A percentile compares a stretch with the other conserved stretches of the same genome.
These are phyloP conservation scores for Syncephalis plumigaleata DNA, from an alignment of 371 early-diverging fungal species.

Conservation along the genomic window DNA sequence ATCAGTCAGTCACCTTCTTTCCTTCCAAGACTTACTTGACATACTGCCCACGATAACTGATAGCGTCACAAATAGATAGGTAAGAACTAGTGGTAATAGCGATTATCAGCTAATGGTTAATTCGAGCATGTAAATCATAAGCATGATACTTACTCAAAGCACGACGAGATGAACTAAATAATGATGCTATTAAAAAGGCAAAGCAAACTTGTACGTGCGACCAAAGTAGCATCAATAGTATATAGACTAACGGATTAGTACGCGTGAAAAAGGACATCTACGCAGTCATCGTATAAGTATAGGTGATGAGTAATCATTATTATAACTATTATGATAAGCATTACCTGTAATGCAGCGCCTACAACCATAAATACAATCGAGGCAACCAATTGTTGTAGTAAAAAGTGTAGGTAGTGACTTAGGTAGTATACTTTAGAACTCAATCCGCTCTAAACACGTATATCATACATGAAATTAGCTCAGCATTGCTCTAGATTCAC, in stretches of 20 bases:
- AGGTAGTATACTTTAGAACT: slow-evolving; percentile 33
- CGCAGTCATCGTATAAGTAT: too few relatives aligned
- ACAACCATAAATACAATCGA: slow-evolving; percentile 32
- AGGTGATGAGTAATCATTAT: too few relatives aligned
- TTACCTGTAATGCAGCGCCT: slow-evolving; percentile 13
- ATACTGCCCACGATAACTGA: too few relatives aligned
- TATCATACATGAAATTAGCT: too few relatives aligned
- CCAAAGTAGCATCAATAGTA: slow-evolving; percentile 50
- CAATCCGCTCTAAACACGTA: slow-evolving; percentile 28
- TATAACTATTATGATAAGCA: too few relatives aligned
- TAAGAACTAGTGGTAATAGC: neutral
- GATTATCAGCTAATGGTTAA: too few relatives aligned
- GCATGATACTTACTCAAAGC: slow-evolving; percentile 25
- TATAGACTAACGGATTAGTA: slow-evolving; percentile 26
- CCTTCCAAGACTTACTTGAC: too few relatives aligned
- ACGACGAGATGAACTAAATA: slow-evolving; percentile 34
- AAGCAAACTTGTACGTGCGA: slow-evolving; percentile 42
- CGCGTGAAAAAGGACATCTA: slow-evolving; percentile 35
- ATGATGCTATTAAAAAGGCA: slow-evolving; percentile 36
- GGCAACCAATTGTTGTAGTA: slow-evolving; percentile 31
- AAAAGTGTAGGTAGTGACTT: slow-evolving; percentile 46
- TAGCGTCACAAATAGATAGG: neutral
- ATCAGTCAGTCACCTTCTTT: too few relatives aligned
- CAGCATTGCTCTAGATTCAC: too few relatives aligned
- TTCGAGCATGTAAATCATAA: too few relatives aligned